Evolutionary conservation across 1,284 basidiomycete genomes (phyloP), one percentile per base, ranked within the genome.

Genomic region (Sporisorium iseilematis-ciliati): DNA sequence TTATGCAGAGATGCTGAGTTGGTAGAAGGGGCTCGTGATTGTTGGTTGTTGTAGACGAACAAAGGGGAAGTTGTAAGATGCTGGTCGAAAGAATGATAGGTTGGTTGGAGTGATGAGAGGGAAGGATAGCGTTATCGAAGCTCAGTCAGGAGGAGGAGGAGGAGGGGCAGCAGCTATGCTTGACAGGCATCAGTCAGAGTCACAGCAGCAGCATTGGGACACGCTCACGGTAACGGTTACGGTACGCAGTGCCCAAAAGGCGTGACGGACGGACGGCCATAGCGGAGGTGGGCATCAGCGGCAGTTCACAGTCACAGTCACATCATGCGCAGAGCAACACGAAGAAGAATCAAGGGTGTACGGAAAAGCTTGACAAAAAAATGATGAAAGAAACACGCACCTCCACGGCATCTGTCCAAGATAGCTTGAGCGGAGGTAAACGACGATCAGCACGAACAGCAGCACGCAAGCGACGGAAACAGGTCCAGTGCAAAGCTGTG

Each of bases 351-450:
- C 31, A 20, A 38, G 49, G 33, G 33, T 50, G 33, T 33, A 33
- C 33, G 33, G 33, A 33, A 33, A 33, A 33, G 33, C 35, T 38
- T 16, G 21, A 26, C 7, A 35, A 35, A 49, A 31, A 58, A 58
- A 60, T 62, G 55, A 59, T 64, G 66, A 69, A 69, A 63, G 66
- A 63, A 42, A 42, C 33, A 35, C 56, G 26, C 21, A 43, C 51
- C 62, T 69, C 46, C 50, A 69, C 66, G 52, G 66, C 66, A 63
- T 69, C 42, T 45, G 42, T 56, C 26, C 20, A 29, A 42, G 35
- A 56, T 45, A 53, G 60, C 51, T 38, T 31, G 41, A 49, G 42
- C 49, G 53, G 61, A 57, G 41, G 67, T 57, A 41, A 35, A 60
- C 61, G 57, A 56, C 53, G 61, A 70, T 70, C 61, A 70, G 48